Conservation (phyloP, 177 flowering plant genomes). For the Vitis hybrid region DNA sequence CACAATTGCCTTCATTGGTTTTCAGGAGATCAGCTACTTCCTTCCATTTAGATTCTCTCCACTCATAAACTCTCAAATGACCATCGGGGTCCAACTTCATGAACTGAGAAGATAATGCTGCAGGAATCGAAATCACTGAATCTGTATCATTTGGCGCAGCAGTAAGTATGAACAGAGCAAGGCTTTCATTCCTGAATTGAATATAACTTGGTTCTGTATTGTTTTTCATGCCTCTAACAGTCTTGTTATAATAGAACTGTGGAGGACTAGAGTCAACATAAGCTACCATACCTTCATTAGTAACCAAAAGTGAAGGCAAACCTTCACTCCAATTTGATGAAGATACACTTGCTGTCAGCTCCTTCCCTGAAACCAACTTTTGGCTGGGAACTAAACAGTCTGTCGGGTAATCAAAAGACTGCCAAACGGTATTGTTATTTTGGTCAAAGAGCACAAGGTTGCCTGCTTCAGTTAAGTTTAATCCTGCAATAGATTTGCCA, state of each 20-base stretch:
- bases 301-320: not conserved
- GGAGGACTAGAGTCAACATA: conserved; percentile 1
- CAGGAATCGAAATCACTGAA: too few species aligned
- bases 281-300: not conserved
- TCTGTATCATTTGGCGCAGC: too few species aligned
- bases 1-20: not conserved
- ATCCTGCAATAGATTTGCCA: not conserved
- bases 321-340: not conserved
- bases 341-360: conserved; percentile 2
- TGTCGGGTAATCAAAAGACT: conserved; percentile 13
- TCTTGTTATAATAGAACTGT: not conserved
- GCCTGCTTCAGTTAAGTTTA: not conserved
- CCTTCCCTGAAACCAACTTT: not conserved
- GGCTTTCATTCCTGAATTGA: too few species aligned
- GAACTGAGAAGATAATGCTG: too few species aligned
- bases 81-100: too few species aligned
- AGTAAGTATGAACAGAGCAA: too few species aligned
- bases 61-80: too few species aligned
- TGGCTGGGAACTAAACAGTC: not conserved
- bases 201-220: too few species aligned
- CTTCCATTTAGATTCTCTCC: too few species aligned
- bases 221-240: too few species aligned
- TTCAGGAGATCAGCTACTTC: too few species aligned
- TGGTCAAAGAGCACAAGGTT: not conserved
- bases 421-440: not conserved